Conservation (phyloP, 495 filamentous ascomycete genomes). For the Copromyces sp. region DNA sequence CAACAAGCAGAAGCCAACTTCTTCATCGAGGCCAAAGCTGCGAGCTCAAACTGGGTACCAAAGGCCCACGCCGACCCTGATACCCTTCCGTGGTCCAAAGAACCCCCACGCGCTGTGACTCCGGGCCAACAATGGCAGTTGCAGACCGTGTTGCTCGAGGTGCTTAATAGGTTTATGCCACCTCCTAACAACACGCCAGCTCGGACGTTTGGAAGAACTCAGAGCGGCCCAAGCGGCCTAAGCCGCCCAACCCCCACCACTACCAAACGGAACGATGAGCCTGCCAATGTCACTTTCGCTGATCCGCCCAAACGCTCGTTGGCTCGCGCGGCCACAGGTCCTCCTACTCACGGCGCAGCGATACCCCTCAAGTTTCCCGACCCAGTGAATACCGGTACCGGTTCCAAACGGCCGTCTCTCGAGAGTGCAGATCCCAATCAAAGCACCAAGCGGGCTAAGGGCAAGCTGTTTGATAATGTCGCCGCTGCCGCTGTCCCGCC, state of each 20-base stretch:
- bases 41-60: constrained; percentile 13
- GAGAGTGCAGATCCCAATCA: neutral
- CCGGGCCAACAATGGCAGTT: constrained; percentile 6
- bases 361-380: neutral
- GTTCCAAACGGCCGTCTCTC: constrained; percentile 9
- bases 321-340: neutral
- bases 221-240: neutral
- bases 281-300: neutral
- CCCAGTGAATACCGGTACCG: neutral
- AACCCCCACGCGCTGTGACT: constrained; percentile 7
- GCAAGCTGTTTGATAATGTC: neutral
- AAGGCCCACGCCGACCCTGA: constrained; percentile 5
- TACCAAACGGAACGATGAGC: neutral
- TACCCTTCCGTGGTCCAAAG: constrained; percentile 4
- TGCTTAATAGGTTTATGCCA: constrained; percentile 5
- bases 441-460: constrained; percentile 5
- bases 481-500: neutral
- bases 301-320: neutral
- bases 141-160: constrained; percentile 8
- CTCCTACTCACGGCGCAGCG: neutral
- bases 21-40: constrained; percentile 7
- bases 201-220: neutral
- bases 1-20: constrained; percentile 10
- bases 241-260: neutral
- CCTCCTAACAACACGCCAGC: neutral